phyloP scores from a whole-genome alignment of 345 rosid species.

The Syzygium aromaticum region DNA sequence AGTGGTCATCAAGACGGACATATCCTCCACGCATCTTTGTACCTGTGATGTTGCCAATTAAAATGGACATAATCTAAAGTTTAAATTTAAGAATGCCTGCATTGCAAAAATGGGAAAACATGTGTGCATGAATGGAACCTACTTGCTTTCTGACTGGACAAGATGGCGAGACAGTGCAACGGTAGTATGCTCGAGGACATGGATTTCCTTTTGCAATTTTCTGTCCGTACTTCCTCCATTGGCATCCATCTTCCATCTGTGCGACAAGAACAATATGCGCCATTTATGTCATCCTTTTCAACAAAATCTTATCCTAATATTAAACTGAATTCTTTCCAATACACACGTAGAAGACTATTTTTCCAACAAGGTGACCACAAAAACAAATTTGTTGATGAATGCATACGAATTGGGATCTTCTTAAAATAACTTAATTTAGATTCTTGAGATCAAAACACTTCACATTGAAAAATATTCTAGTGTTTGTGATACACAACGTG shows the following conservation, averaged over 20 bases:
- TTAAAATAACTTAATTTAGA: background rate
- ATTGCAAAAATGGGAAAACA: too few relatives aligned
- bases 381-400: background rate
- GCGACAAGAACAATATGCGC: background rate
- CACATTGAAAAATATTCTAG: background rate
- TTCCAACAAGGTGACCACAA: background rate
- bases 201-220: slow-evolving; percentile 92
- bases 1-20: slow-evolving; percentile 75
- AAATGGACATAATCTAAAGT: background rate
- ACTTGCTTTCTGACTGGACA: slow-evolving; percentile 97
- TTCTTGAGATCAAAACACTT: background rate
- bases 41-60: slow-evolving; percentile 29
- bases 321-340: background rate
- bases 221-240: slow-evolving; percentile 97
- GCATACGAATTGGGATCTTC: background rate
- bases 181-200: slow-evolving; percentile 93
- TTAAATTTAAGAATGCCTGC: background rate
- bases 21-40: slow-evolving; percentile 79
- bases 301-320: background rate
- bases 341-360: background rate
- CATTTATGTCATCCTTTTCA: background rate
- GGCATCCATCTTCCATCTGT: slow-evolving; percentile 94
- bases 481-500: background rate
- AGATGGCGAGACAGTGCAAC: slow-evolving; percentile 77
- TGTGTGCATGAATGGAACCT: background rate